Evolutionary conservation across 148 eudicot species (phyloP), one percentile per base, ranked within the genome.

Genomic region (Amaranthus cruentus): DNA sequence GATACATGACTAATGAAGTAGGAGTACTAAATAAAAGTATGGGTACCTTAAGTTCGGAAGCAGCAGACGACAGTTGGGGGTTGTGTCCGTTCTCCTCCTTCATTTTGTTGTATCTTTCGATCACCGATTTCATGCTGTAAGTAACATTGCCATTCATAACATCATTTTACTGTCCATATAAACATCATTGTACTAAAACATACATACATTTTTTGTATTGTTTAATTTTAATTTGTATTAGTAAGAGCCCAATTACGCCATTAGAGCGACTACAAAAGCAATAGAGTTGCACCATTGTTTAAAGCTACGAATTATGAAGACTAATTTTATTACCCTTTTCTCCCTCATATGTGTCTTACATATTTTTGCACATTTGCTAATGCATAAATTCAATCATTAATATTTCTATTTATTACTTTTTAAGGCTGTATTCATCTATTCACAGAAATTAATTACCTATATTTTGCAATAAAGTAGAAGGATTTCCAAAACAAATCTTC

Each of bases 91-190:
- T 89, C 66, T 83, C 87, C 70, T 85, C 88, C 78, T 86, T 83
- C 79, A 83, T 49, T 72, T 80, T 86, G 73, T 78, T 61, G 88
- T 85, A 89, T 61, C 89, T 79, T 68, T 87, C 87, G 0, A 86
- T 83, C 63, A 86, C 72, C 54, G 85, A 53, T 70, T 75, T 87
- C 85, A 88, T 83, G 87, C 95, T 89, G 89, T 61, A 72, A 76
- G 71, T 58, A 68, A 47, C 75, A 66, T 28, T 28, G 38, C 38
- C 38, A 28, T 64, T 43, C 53, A 69, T 7, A 64, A 10, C 15
- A 73, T 49, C 10, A 70, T 62, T 68, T 77, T 75, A 72, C 1
- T 51, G 5, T 38, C 64, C 61, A 13, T 57, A 46, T 9, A 55
- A 5, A n/a, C n/a, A 54, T 75, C 47, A 56, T 38, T 43, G 6